Evolutionary conservation across 1,284 basidiomycete genomes (phyloP).

Genomic region (Porodaedalea pini): DNA sequence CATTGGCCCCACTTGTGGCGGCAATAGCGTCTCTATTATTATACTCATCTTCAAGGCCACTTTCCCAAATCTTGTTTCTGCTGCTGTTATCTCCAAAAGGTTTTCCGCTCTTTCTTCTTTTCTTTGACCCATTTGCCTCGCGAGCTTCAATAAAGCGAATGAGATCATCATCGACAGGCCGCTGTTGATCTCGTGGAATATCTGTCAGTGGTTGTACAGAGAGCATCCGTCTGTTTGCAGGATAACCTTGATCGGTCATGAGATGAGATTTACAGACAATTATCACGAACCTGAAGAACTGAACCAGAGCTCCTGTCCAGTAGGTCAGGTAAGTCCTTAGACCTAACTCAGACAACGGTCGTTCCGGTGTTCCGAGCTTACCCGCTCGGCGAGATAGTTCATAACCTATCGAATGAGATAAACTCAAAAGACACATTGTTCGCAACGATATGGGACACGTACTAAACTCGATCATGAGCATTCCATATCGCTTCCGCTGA

Average conservation of each 20-base stretch:
- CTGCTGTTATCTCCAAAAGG: background rate
- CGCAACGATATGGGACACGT: slow-evolving; percentile 27
- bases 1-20: slow-evolving; percentile 18
- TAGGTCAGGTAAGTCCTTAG: slow-evolving; percentile 88
- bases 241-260: background rate
- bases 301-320: slow-evolving; percentile 84
- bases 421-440: background rate
- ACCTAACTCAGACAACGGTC: slow-evolving; percentile 91
- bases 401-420: slow-evolving; percentile 59
- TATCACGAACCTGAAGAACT: slow-evolving; percentile 66
- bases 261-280: background rate
- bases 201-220: slow-evolving; percentile 19
- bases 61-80: slow-evolving; percentile 5
- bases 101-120: slow-evolving; percentile 2
- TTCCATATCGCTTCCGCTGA: slow-evolving; percentile 88
- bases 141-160: slow-evolving; percentile 8
- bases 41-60: slow-evolving; percentile 7
- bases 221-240: slow-evolving; percentile 20
- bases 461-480: slow-evolving; percentile 99
- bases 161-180: slow-evolving; percentile 13
- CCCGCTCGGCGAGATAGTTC: slow-evolving; percentile 79
- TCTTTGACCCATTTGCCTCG: background rate
- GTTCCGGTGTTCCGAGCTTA: slow-evolving; percentile 88
- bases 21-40: slow-evolving; percentile 15
- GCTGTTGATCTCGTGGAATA: background rate